Evolutionary conservation across 805 yeast species (phyloP).

Genomic region (Candida patagonica): DNA sequence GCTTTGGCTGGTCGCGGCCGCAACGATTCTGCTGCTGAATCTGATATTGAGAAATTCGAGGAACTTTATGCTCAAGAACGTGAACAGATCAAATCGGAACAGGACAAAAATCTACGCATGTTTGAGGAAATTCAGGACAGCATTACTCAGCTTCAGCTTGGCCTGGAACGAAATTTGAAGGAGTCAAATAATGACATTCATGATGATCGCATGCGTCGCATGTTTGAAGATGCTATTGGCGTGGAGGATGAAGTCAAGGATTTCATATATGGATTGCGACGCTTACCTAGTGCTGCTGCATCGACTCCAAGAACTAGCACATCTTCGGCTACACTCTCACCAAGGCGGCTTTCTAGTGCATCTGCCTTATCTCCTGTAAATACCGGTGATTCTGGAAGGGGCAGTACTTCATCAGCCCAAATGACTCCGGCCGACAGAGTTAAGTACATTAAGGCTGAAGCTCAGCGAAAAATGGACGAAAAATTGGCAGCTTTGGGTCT

Average conservation of each 20-base stretch:
- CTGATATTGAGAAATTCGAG: conserved; percentile 46
- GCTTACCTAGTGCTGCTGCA: conserved; percentile 4
- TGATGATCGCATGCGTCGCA: conserved; percentile 42
- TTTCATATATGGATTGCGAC: conserved; percentile 46
- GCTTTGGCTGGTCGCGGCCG: conserved; percentile 74
- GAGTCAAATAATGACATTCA: conserved; percentile 26
- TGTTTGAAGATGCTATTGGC: conserved; percentile 79
- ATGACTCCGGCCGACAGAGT: conserved; percentile 59
- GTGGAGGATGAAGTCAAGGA: conserved; percentile 56
- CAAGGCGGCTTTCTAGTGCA: neutral
- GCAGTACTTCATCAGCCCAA: conserved; percentile 10
- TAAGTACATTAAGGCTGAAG: conserved; percentile 75
- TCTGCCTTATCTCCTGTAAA: conserved; percentile 8
- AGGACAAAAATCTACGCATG: conserved; percentile 46
- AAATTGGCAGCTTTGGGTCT: conserved; percentile 75
- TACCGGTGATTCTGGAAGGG: conserved; percentile 9
- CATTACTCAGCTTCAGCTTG: conserved; percentile 52
- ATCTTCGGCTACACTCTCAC: conserved; percentile 31
- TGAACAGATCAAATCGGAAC: conserved; percentile 42
- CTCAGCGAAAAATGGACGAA: conserved; percentile 74
- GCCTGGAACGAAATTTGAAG: conserved; percentile 36
- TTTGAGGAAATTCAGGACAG: conserved; percentile 66
- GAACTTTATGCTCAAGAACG: conserved; percentile 33
- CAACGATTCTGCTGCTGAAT: conserved; percentile 32
- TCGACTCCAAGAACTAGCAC: conserved; percentile 16